Base-by-base conservation (phyloP, 495 filamentous ascomycete genomes). In the Melanomma pulvis-pyrius region DNA sequence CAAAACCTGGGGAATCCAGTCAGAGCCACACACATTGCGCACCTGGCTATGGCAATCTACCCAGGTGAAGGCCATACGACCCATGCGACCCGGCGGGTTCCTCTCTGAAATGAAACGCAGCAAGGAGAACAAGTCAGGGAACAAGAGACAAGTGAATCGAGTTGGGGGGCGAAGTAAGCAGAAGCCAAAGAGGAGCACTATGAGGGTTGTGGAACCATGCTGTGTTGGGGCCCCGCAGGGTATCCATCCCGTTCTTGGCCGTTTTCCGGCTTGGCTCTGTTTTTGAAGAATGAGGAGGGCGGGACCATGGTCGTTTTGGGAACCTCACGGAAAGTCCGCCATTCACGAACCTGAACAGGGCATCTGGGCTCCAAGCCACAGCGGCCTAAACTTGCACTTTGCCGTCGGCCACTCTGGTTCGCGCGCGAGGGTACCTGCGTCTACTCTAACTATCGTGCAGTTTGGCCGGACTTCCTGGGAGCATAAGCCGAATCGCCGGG, bases 1-100 rank as follows among this genome's bases (percentile, higher is more conserved):
- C 4, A 56, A 22, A 65, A 59, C 59, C 62, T 65, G 62, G 62
- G 62, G 62, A 44, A 56, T 8, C 21, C 17, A 29, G 51, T 32
- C 24, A 19, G 24, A 13, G 25, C 29, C 24, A 26, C 15, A 13
- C 51, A n/a, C 17, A 32, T 29, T 29, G 51, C 51, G 51, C 28
- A 54, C 25, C 25, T 19, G 5, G 11, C 5, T 4, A 5, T 24
- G 8, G 17, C 17, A 51, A 24, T 19, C 17, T 51, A 41, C 9
- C 36, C 9, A 17, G 17, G 36, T 8, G 36, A 8, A n/a, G n/a
- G n/a, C n/a, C n/a, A n/a, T n/a, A n/a, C n/a, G n/a, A n/a, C n/a
- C n/a, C n/a, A n/a, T n/a, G n/a, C n/a, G n/a, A n/a, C n/a, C n/a
- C n/a, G n/a, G n/a, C n/a, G n/a, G n/a, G n/a, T n/a, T 51, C 48